phyloP scores from a whole-genome alignment of 768 basidiomycete genomes.

The Xanthoconium purpureum region DNA sequence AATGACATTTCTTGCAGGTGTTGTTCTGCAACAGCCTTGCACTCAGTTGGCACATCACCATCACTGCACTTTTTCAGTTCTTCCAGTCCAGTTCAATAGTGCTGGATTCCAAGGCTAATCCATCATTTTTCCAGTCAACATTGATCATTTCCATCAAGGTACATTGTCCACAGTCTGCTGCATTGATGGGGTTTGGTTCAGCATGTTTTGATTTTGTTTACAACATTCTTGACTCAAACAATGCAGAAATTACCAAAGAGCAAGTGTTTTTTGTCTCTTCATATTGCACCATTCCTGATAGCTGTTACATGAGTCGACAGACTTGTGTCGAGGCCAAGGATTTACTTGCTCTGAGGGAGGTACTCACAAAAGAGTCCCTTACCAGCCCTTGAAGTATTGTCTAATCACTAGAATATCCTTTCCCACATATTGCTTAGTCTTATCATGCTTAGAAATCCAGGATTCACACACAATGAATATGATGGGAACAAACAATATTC shows the following conservation, averaged over 20 bases:
- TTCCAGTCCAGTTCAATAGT: constrained; percentile 52
- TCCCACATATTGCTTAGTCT: no score
- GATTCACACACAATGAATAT: no score
- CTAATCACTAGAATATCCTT: no score
- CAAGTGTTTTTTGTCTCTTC: constrained; percentile 25
- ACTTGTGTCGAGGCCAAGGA: no score
- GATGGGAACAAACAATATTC: no score
- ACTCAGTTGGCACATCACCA: constrained; percentile 57
- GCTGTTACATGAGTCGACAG: no score
- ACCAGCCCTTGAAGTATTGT: no score
- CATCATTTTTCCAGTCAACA: constrained; percentile 55
- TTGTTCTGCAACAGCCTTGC: no score
- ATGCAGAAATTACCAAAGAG: constrained; percentile 56
- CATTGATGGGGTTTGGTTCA: background rate
- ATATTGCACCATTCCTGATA: background rate
- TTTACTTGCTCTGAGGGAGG: no score
- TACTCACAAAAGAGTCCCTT: no score
- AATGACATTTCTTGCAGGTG: constrained; percentile 36
- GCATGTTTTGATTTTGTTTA: constrained; percentile 15
- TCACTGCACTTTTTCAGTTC: no score
- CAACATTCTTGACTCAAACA: constrained; percentile 66
- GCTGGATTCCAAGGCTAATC: constrained; percentile 56
- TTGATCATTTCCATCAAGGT: constrained; percentile 65
- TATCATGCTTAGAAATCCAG: no score
- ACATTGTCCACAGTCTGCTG: background rate